Base-by-base conservation (phyloP, 1,284 basidiomycete genomes). In the Filobasidium uniguttulatum region DNA sequence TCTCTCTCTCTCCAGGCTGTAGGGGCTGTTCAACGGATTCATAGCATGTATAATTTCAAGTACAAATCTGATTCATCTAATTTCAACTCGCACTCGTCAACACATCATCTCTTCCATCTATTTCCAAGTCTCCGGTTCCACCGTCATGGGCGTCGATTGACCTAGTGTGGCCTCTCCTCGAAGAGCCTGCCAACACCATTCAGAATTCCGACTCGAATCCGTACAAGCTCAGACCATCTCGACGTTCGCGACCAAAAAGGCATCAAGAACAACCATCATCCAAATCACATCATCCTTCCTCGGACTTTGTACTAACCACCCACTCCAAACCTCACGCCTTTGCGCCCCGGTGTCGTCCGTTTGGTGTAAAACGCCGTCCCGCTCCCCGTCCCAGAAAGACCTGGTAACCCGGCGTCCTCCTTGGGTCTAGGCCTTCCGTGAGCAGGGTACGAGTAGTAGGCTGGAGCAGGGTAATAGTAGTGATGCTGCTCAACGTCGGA, bases 1-100 rank as follows among this genome's bases (percentile, higher is more conserved):
- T n/a, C n/a, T n/a, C n/a, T n/a, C n/a, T n/a, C n/a, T n/a, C n/a
- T n/a, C n/a, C 34, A 46, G 52, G 53, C 19, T 54, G 53, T 47
- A 46, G 50, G 15, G 53, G 53, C 1, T 54, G 53, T 46, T 49
- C 46, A 12, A 31, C 23, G 17, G 48, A 48, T 31, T 50, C 48
- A 29, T 52, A 29, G 36, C 7, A 10, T 33, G 10, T 33, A 26
- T 14, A 41, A 9, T 5, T 9, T 20, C 19, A 28, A 10, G 17
- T 29, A 23, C 19, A 38, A 38, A 38, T 38, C 36, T n/a, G 15
- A 37, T 12, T 19, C 4, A 12, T 38, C n/a, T 12, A 19, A 4
- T 22, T 22, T 22, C 5, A 12, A 5, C 20, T 19, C 15, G n/a
- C n/a, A n/a, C n/a, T n/a, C n/a, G n/a, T n/a, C n/a, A n/a, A n/a